phyloP scores from a whole-genome alignment of 495 filamentous ascomycete species.

The Penicillium pancosmium region DNA sequence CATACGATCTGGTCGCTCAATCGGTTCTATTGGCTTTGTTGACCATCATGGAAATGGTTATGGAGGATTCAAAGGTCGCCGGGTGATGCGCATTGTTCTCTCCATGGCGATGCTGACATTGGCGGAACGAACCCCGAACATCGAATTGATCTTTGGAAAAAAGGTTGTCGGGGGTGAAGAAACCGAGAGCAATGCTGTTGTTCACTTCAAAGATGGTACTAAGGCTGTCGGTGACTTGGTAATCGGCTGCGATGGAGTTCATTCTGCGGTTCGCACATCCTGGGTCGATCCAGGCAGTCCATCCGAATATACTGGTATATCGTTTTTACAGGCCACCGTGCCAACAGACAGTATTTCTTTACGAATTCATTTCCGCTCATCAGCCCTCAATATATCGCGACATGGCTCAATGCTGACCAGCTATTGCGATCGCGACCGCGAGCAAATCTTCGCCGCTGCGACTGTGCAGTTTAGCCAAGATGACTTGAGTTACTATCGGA shows the following conservation, averaged over 20 bases:
- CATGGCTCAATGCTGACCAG: conserved; percentile 56
- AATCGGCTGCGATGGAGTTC: conserved; percentile 66
- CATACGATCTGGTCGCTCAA: conserved; percentile 48
- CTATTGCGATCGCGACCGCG: conserved; percentile 48
- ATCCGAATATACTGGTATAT: conserved; percentile 58
- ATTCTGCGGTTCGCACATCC: conserved; percentile 55
- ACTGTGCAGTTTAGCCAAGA: conserved; percentile 54
- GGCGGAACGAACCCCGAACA: conserved; percentile 40
- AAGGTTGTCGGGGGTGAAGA: conserved; percentile 45
- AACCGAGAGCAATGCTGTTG: conserved; percentile 38
- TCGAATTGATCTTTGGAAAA: conserved; percentile 45
- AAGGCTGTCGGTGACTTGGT: conserved; percentile 54
- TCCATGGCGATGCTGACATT: conserved; percentile 49
- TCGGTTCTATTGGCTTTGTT: conserved; percentile 48
- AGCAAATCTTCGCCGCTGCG: conserved; percentile 56
- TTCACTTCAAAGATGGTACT: conserved; percentile 55
- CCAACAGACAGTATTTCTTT: conserved; percentile 29
- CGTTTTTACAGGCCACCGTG: conserved; percentile 55
- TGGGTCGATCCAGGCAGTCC: conserved; percentile 54
- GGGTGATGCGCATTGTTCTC: conserved; percentile 51
- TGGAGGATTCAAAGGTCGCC: conserved; percentile 48
- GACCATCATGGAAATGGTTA: conserved; percentile 41
- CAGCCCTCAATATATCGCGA: conserved; percentile 55
- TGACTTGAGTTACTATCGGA: conserved; percentile 27
- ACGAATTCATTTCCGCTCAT: conserved; percentile 47